Evolutionary conservation across 345 rosid genomes (phyloP), one percentile per base, ranked within the genome.

Genomic region (Gossypium arboreum): DNA sequence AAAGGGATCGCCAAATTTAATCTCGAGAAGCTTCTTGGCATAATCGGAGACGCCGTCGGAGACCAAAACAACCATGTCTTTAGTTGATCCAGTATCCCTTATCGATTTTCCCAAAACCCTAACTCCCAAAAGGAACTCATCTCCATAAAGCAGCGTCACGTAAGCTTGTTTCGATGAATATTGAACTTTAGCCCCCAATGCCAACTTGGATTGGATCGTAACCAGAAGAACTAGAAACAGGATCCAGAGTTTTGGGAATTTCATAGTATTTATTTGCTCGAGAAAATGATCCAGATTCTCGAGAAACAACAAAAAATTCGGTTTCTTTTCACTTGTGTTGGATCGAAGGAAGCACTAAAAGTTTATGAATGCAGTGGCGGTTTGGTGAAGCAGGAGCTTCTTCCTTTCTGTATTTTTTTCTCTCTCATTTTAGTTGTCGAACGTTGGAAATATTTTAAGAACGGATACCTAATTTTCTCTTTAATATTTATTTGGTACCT

Each of bases 41-140:
- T 87, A 89, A 78, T 86, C 85, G 10, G 98, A 85, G 72, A 94
- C 97, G 20, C 98, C 98, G 78, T 94, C 97, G 45, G 98, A 94
- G 79, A 92, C 97, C 81, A 94, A 79, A 83, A 84, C 98, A 27
- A 92, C 97, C 93, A 88, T 88, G 68, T 92, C 97, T 69, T 90
- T 90, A 9, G 56, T 87, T 68, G 97, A 82, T 82, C 98, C 94
- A 52, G 93, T 86, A 70, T 90, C 90, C 68, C 94, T 81, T 61
- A 94, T 91, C 73, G 98, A 92, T 81, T 94, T 94, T 11, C 98
- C 98, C 80, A 94, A 67, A 61, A 94, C 97, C 83, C 98, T 87
- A 80, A 92, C 98, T 22, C 98, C 98, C 80, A 94, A 79, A 71
- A 94, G 72, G 82, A 94, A 94, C 86, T 91, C 98, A 80, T 94